Conservation (phyloP, 2,329 filamentous ascomycete genomes). For the Eutypa lata region DNA sequence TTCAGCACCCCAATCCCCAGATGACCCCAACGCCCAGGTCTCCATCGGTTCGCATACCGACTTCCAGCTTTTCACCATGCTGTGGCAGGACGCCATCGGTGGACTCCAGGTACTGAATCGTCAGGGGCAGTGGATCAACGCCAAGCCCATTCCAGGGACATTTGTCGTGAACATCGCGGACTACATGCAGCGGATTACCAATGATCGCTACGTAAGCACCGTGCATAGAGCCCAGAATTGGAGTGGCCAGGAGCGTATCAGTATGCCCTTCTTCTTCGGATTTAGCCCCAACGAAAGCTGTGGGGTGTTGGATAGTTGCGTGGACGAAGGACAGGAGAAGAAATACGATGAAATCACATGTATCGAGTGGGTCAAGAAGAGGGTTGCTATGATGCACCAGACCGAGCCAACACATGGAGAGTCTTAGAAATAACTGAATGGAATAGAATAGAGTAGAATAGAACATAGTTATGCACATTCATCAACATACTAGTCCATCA, state of each 20-base stretch:
- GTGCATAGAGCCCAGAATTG: constrained; percentile 3
- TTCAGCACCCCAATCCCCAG: constrained; percentile 12
- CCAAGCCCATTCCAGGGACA: constrained; percentile 9
- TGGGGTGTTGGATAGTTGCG: constrained; percentile 35
- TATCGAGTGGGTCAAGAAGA: constrained; percentile 34
- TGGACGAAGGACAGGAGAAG: constrained; percentile 28
- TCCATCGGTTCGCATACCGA: constrained; percentile 42
- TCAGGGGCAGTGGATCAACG: constrained; percentile 39
- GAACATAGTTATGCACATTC: too few species aligned
- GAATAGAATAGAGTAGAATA: neutral
- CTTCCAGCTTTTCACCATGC: constrained; percentile 43
- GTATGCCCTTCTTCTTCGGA: constrained; percentile 6
- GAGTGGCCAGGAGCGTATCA: constrained; percentile 1
- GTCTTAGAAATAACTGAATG: too few species aligned
- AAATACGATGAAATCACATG: constrained; percentile 39
- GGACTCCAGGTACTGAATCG: constrained; percentile 42
- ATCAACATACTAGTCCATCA: too few species aligned
- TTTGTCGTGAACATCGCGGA: constrained; percentile 6
- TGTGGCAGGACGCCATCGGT: constrained; percentile 37
- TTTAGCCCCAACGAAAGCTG: constrained; percentile 39
- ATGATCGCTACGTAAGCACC: constrained; percentile 4
- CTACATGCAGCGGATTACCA: neutral
- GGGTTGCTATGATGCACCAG: constrained; percentile 32
- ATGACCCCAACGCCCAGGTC: constrained; percentile 13
- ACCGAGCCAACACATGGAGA: neutral